Percentiles rank a stretch among this genome's conserved stretches.
Evolutionary conservation across 768 basidiomycete species (phyloP).

Genomic region (Lactarius vividus): DNA sequence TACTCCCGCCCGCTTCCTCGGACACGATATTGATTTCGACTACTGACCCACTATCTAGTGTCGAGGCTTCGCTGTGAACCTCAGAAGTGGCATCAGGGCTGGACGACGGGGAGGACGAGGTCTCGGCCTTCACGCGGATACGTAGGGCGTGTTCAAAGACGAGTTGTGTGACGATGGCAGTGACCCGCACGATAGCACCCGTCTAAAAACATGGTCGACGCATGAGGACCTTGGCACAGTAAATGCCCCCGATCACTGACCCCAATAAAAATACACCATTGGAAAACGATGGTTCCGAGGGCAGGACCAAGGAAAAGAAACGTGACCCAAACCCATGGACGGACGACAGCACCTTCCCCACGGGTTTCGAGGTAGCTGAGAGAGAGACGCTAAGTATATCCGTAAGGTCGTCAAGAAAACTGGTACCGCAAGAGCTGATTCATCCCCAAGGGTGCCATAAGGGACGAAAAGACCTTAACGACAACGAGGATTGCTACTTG

Average conservation of each 20-base stretch:
- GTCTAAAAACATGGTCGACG: slow-evolving; percentile 29
- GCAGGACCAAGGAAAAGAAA: slow-evolving; percentile 50
- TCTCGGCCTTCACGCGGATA: slow-evolving; percentile 48
- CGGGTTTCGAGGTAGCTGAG: slow-evolving; percentile 55
- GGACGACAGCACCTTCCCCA: slow-evolving; percentile 46
- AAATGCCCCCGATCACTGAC: slow-evolving; percentile 25
- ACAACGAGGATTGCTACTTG: slow-evolving; percentile 16
- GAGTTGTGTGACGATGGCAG: slow-evolving; percentile 51
- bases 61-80: slow-evolving; percentile 23
- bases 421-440: slow-evolving; percentile 35
- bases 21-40: slow-evolving; percentile 10
- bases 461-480: slow-evolving; percentile 22
- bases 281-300: slow-evolving; percentile 42
- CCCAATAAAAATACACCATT: slow-evolving; percentile 49
- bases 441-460: slow-evolving; percentile 35
- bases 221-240: neutral
- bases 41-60: slow-evolving; percentile 31
- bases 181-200: slow-evolving; percentile 39
- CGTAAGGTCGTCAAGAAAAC: neutral
- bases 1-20: slow-evolving; percentile 16
- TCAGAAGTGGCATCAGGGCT: slow-evolving; percentile 29
- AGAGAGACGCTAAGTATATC: neutral
- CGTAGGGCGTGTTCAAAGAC: slow-evolving; percentile 56
- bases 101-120: slow-evolving; percentile 26
- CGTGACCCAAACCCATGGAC: slow-evolving; percentile 69